These are phyloP conservation scores for Nemania bipapillata DNA, from an alignment of 2,329 filamentous ascomycete genomes.

Conservation along the genomic window DNA sequence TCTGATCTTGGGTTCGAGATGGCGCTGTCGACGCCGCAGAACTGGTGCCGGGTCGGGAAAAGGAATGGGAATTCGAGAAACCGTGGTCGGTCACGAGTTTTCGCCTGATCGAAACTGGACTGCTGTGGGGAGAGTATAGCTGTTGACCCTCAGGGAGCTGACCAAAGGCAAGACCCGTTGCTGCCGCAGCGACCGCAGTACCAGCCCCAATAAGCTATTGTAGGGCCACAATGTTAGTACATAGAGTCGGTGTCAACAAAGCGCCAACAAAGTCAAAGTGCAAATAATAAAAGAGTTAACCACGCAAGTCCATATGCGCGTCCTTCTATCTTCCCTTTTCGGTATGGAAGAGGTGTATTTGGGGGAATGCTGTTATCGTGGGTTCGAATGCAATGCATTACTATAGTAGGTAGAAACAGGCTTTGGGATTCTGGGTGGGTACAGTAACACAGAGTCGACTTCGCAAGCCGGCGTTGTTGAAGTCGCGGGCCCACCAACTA, in stretches of 20 bases:
- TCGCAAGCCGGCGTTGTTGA: slow-evolving; percentile 20
- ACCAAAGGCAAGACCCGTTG: slow-evolving; percentile 69
- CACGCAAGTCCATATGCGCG: background rate
- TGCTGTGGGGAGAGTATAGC: slow-evolving; percentile 48
- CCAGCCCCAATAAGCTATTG: slow-evolving; percentile 69
- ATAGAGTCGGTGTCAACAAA: slow-evolving; percentile 12
- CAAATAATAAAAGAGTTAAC: background rate
- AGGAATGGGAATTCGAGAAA: slow-evolving; percentile 45
- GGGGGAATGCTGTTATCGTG: slow-evolving; percentile 3
- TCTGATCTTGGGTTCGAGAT: slow-evolving; percentile 52
- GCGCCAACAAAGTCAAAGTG: slow-evolving; percentile 16
- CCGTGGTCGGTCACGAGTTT: slow-evolving; percentile 52
- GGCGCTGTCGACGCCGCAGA: slow-evolving; percentile 52
- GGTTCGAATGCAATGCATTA: background rate
- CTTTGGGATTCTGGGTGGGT: slow-evolving; percentile 22
- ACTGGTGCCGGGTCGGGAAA: slow-evolving; percentile 57
- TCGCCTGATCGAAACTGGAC: slow-evolving; percentile 49
- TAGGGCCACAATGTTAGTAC: slow-evolving; percentile 41
- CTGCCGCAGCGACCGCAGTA: slow-evolving; percentile 69
- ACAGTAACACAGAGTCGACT: slow-evolving; percentile 18
- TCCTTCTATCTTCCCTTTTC: background rate
- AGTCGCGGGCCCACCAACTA: slow-evolving; percentile 32
- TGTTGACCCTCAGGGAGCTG: slow-evolving; percentile 59
- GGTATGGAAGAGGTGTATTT: background rate
- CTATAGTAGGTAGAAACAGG: background rate